A percentile compares a stretch with the other conserved stretches of the same genome.
Evolutionary conservation across 2,329 filamentous ascomycete species (phyloP).

Genomic region (Neofusicoccum sp.): DNA sequence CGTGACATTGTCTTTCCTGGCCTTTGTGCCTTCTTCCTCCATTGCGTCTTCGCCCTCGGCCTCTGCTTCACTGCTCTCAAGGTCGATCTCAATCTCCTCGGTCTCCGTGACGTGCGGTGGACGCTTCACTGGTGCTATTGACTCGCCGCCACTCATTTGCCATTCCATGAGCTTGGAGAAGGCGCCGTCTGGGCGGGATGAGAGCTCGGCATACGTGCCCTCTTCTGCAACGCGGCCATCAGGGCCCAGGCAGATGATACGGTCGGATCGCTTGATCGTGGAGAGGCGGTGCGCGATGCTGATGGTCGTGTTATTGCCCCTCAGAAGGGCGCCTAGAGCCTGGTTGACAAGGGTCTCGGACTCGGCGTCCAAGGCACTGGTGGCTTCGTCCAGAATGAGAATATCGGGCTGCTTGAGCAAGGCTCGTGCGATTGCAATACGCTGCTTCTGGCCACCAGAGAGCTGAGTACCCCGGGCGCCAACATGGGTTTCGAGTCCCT

Average conservation of each 20-base stretch:
- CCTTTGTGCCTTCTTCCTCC: conserved; percentile 31
- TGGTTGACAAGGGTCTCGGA: conserved; percentile 96
- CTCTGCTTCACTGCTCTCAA: conserved; percentile 35
- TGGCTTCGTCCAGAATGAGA: conserved; percentile 91
- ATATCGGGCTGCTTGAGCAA: conserved; percentile 96
- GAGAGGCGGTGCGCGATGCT: conserved; percentile 95
- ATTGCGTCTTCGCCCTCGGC: conserved; percentile 41
- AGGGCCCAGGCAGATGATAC: conserved; percentile 85
- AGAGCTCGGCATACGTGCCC: conserved; percentile 79
- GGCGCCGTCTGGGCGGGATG: conserved; percentile 72
- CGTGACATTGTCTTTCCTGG: conserved; percentile 33
- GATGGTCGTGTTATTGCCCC: conserved; percentile 92
- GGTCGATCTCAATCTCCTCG: conserved; percentile 53
- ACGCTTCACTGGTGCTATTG: conserved; percentile 27
- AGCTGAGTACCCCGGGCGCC: conserved; percentile 91
- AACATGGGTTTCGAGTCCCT: conserved; percentile 91
- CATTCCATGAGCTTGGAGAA: conserved; percentile 98
- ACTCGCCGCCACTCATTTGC: conserved; percentile 89
- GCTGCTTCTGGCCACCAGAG: conserved; percentile 95
- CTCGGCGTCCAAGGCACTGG: conserved; percentile 92
- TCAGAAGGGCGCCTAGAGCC: conserved; percentile 77
- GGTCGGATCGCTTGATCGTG: conserved; percentile 94
- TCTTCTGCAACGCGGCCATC: conserved; percentile 91
- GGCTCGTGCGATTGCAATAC: conserved; percentile 94
- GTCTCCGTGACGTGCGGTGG: conserved; percentile 48